Evolutionary conservation across 2,329 filamentous ascomycete genomes (phyloP).

Genomic region (Magnaporthiopsis incrustans): DNA sequence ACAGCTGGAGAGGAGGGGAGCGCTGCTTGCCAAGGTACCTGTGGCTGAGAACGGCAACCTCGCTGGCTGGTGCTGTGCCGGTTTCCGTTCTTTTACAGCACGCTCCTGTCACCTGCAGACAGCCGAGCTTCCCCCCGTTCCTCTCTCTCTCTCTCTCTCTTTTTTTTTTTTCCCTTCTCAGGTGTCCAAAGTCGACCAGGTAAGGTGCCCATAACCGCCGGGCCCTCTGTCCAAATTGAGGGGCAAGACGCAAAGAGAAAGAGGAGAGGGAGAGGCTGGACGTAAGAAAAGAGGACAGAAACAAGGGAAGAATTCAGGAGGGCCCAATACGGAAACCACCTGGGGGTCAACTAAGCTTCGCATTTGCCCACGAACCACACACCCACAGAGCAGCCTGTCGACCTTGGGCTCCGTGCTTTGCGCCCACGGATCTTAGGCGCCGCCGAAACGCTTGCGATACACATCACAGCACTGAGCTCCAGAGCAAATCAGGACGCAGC

Average conservation of each 20-base stretch:
- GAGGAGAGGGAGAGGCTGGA: background rate
- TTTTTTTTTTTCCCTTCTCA: background rate
- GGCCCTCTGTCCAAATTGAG: background rate
- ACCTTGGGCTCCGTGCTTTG: background rate
- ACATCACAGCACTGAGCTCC: background rate
- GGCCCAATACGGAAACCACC: background rate
- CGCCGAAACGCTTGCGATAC: background rate
- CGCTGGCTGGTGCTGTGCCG: background rate
- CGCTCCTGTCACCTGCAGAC: background rate
- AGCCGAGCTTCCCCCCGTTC: too few species aligned
- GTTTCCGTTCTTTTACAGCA: background rate
- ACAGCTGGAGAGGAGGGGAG: background rate
- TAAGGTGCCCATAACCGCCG: background rate
- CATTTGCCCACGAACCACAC: background rate
- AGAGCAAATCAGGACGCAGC: background rate
- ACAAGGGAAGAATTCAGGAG: background rate
- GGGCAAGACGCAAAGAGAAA: background rate
- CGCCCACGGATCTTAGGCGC: background rate
- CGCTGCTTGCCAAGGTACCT: background rate
- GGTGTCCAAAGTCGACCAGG: background rate
- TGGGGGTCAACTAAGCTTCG: background rate
- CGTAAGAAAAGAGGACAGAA: background rate
- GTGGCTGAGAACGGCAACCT: background rate
- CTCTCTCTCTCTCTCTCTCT: too few species aligned
- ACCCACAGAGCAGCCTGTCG: background rate